These are phyloP conservation scores for Tuber indicum DNA, from an alignment of 495 filamentous ascomycete species.

Conservation along the genomic window DNA sequence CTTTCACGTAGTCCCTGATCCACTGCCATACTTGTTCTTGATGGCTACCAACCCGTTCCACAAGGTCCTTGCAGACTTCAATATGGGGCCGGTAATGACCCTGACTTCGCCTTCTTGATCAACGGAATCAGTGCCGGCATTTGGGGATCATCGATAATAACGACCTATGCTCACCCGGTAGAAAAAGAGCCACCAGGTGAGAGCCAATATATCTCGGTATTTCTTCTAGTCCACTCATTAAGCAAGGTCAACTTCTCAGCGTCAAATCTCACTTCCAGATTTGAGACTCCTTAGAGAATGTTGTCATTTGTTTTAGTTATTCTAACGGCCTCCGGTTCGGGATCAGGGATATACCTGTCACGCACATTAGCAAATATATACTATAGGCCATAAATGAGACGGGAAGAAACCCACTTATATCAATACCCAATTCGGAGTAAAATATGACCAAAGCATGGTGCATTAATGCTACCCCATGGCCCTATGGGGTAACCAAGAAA, in stretches of 20 bases:
- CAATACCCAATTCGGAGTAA: constrained; percentile 58
- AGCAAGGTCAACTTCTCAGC: constrained; percentile 52
- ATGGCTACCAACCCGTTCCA: constrained; percentile 55
- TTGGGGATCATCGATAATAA: constrained; percentile 82
- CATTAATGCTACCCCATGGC: constrained; percentile 84
- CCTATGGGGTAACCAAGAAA: constrained; percentile 80
- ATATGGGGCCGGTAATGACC: constrained; percentile 75
- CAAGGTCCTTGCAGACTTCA: constrained; percentile 73
- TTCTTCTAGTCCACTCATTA: constrained; percentile 67
- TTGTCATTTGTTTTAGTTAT: constrained; percentile 90
- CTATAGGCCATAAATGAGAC: constrained; percentile 9
- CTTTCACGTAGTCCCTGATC: constrained; percentile 65
- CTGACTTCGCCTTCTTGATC: constrained; percentile 63
- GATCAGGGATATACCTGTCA: constrained; percentile 67
- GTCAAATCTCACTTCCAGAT: constrained; percentile 58
- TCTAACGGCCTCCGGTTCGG: constrained; percentile 73
- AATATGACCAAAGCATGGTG: constrained; percentile 75
- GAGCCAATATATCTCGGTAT: constrained; percentile 72
- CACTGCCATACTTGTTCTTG: constrained; percentile 72
- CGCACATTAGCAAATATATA: constrained; percentile 9
- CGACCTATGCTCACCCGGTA: constrained; percentile 72
- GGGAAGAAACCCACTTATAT: constrained; percentile 66
- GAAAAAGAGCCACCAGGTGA: constrained; percentile 61
- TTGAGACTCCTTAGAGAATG: constrained; percentile 74
- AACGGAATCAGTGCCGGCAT: constrained; percentile 77